Evolutionary conservation across 768 basidiomycete species (phyloP).

Genomic region (Piloderma croceum): DNA sequence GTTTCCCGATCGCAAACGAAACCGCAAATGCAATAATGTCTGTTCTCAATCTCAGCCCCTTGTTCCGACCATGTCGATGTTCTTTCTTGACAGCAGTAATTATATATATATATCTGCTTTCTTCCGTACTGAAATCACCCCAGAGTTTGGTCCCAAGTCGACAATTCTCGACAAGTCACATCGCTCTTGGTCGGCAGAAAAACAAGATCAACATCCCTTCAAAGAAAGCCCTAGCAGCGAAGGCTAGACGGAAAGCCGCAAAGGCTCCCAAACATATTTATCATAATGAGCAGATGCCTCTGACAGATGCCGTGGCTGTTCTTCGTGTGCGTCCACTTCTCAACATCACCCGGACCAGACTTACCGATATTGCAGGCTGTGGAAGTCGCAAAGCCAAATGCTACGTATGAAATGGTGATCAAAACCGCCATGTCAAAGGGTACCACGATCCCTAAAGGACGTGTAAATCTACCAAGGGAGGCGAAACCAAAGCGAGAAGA

Average conservation of each 20-base stretch:
- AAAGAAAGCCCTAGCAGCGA: conserved; percentile 66
- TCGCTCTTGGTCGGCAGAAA: conserved; percentile 45
- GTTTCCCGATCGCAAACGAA: too few relatives aligned
- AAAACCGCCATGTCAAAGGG: conserved; percentile 77
- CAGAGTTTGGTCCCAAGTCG: conserved; percentile 17
- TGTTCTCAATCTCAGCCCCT: too few relatives aligned
- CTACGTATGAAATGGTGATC: conserved; percentile 76
- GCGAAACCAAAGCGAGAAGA: conserved; percentile 66
- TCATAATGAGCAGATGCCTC: conserved; percentile 59
- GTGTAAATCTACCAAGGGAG: conserved; percentile 79
- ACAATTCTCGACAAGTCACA: conserved; percentile 48
- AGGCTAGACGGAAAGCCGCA: conserved; percentile 53
- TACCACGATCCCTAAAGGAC: conserved; percentile 81
- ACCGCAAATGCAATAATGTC: too few relatives aligned
- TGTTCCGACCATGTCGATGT: too few relatives aligned
- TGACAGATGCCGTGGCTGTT: conserved; percentile 61
- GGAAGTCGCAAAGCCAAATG: conserved; percentile 69
- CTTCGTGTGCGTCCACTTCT: conserved; percentile 69
- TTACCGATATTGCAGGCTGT: too few relatives aligned
- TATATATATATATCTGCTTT: too few relatives aligned
- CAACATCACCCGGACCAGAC: conserved; percentile 3
- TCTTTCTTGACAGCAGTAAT: too few relatives aligned
- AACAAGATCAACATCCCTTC: conserved; percentile 49
- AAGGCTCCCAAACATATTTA: conserved; percentile 51
- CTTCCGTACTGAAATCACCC: too few relatives aligned